These are phyloP conservation scores for Metschnikowia rubicola DNA, from an alignment of 805 yeast species.

Conservation along the genomic window DNA sequence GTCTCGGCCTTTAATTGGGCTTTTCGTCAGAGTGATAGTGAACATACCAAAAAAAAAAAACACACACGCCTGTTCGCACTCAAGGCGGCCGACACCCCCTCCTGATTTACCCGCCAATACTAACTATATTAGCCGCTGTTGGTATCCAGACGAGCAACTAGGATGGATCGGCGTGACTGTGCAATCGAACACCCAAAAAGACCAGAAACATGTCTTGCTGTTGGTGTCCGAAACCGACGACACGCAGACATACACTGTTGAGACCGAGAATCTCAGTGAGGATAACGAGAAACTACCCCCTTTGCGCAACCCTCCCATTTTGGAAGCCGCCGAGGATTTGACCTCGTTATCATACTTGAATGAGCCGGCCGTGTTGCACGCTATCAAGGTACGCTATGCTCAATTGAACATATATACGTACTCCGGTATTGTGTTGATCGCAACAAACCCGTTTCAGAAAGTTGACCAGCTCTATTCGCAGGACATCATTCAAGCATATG, in stretches of 20 bases:
- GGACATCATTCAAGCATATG: slow-evolving; percentile 91
- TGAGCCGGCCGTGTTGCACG: slow-evolving; percentile 95
- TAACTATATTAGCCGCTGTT: slow-evolving; percentile 48
- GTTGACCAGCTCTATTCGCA: slow-evolving; percentile 88
- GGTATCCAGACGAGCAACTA: slow-evolving; percentile 70
- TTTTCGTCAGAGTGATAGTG: too few species aligned
- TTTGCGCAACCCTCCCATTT: slow-evolving; percentile 83
- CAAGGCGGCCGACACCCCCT: too few species aligned
- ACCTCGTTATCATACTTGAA: slow-evolving; percentile 88
- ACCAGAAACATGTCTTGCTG: slow-evolving; percentile 47
- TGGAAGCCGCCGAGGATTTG: slow-evolving; percentile 92
- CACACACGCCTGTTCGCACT: too few species aligned
- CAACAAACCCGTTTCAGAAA: slow-evolving; percentile 91
- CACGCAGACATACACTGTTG: slow-evolving; percentile 41
- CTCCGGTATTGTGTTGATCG: slow-evolving; percentile 94
- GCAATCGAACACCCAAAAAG: slow-evolving; percentile 37
- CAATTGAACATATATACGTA: slow-evolving; percentile 92
- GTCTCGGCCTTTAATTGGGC: not conserved
- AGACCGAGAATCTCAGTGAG: slow-evolving; percentile 47
- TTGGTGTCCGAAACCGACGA: slow-evolving; percentile 52
- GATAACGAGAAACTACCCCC: slow-evolving; percentile 65
- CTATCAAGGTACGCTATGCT: slow-evolving; percentile 83
- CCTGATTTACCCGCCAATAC: not conserved
- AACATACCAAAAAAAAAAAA: too few species aligned
- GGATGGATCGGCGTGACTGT: slow-evolving; percentile 79